These are phyloP conservation scores for Calonectria pseudoturangicola DNA, from an alignment of 2,329 filamentous ascomycete genomes.

Conservation along the genomic window DNA sequence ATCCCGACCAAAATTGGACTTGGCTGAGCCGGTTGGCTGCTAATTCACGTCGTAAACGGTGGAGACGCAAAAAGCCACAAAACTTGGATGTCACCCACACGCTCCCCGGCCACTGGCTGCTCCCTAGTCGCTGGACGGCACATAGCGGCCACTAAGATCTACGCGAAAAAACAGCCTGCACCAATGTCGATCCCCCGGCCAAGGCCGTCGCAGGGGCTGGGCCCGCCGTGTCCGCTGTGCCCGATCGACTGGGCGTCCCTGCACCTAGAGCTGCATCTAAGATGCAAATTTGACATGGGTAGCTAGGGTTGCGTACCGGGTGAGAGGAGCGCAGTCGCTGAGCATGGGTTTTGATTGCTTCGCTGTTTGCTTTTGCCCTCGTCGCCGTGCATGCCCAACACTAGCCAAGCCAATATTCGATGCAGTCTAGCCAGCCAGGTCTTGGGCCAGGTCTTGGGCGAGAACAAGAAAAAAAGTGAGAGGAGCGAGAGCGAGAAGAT, in stretches of 20 bases:
- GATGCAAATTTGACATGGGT: slow-evolving; percentile 40
- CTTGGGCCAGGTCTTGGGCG: neutral
- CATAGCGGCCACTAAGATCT: slow-evolving; percentile 49
- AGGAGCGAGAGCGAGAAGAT: slow-evolving; percentile 3
- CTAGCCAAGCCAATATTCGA: neutral
- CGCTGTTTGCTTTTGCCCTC: slow-evolving; percentile 35
- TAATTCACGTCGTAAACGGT: slow-evolving; percentile 37
- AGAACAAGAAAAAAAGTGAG: neutral
- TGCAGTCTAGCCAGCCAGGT: neutral
- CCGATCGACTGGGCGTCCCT: slow-evolving; percentile 43
- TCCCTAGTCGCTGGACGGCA: slow-evolving; percentile 29
- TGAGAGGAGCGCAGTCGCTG: slow-evolving; percentile 20
- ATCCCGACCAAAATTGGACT: slow-evolving; percentile 35
- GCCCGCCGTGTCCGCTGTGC: slow-evolving; percentile 14
- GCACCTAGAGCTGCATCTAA: slow-evolving; percentile 29
- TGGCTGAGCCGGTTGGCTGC: slow-evolving; percentile 25
- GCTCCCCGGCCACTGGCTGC: slow-evolving; percentile 33
- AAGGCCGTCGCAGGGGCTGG: slow-evolving; percentile 15
- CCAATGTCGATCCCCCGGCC: slow-evolving; percentile 34
- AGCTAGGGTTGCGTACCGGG: neutral
- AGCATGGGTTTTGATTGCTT: slow-evolving; percentile 10
- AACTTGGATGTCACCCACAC: slow-evolving; percentile 23
- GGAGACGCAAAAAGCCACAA: slow-evolving; percentile 43
- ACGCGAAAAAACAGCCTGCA: slow-evolving; percentile 40
- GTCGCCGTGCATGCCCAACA: slow-evolving; percentile 38